Evolutionary conservation across 441 rosid genomes (phyloP), one percentile per base, ranked within the genome.

Genomic region (Euphorbia corollata): DNA sequence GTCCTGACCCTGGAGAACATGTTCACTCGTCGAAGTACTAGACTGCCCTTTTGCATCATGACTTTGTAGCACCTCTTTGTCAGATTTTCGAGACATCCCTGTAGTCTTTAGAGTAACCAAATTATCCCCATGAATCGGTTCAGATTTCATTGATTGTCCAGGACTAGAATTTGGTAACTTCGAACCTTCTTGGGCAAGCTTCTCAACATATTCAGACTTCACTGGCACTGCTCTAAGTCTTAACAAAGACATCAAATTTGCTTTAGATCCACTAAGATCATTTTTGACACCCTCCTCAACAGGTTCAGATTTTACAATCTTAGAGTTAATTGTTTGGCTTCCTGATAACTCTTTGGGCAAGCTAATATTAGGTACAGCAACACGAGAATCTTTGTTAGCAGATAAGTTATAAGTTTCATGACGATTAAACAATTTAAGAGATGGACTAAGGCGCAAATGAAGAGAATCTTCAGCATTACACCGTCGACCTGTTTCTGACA

Each of bases 251-350:
- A 24, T 48, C 36, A 69, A 68, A 72, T 19, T 66, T 47, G 48
- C 71, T 59, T 67, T 66, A 69, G 70, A 71, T 20, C 47, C 77
- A 61, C 56, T 59, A 36, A 64, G 69, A 70, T 72, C 78, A 73
- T 30, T 65, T 65, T 62, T 77, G 66, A 59, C 43, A 65, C 58
- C 70, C 71, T 80, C 92, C 64, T 87, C 92, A 70, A 67, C 43
- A 6, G 83, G 85, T 81, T 92, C 97, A 45, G 82, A 68, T 80
- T 90, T 92, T 32, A 92, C 82, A 58, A 64, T 70, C 61, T 73
- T 73, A 3, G 71, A 67, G 39, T 71, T 76, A 67, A 59, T 68
- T 45, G 59, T 47, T 38, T 68, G 78, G 69, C 73, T 65, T 71
- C 72, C 64, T 0, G 75, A 39, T 43, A 68, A 19, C 63, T 53